phyloP scores from a whole-genome alignment of 352 stramenopile genomes.

The Lagenidium sp. region DNA sequence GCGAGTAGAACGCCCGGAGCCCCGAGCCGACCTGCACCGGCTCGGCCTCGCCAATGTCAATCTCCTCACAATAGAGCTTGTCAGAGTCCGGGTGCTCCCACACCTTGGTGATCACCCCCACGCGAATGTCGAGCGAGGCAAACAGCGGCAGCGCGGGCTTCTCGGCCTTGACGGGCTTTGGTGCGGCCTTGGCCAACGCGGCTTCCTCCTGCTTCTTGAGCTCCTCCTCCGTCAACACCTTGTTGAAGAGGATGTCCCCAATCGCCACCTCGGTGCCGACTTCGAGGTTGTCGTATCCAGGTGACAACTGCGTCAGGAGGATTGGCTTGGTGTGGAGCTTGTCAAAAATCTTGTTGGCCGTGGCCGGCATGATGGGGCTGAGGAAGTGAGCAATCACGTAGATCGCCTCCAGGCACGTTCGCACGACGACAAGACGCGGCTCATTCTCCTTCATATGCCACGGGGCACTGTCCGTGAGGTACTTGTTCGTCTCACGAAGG shows the following conservation, averaged over 20 bases:
- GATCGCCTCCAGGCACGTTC: conserved; percentile 95
- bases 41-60: conserved; percentile 93
- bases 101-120: conserved; percentile 70
- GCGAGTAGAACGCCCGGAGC: conserved; percentile 91
- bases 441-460: conserved; percentile 96
- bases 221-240: conserved; percentile 79
- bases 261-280: conserved; percentile 86
- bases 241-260: conserved; percentile 94
- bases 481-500: conserved; percentile 95
- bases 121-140: conserved; percentile 69
- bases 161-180: conserved; percentile 28
- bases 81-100: conserved; percentile 84
- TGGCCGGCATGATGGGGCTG: conserved; percentile 90
- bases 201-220: conserved; percentile 46
- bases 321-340: conserved; percentile 88
- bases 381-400: conserved; percentile 96
- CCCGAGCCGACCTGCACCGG: conserved; percentile 94
- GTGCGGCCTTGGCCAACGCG: conserved; percentile 29
- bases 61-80: conserved; percentile 99
- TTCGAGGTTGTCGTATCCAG: conserved; percentile 89
- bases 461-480: conserved; percentile 95
- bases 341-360: conserved; percentile 90
- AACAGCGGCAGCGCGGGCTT: conserved; percentile 61
- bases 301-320: conserved; percentile 62
- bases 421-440: conserved; percentile 86